phyloP scores from a whole-genome alignment of 2,329 filamentous ascomycete species.

The Metarhizium sp. region DNA sequence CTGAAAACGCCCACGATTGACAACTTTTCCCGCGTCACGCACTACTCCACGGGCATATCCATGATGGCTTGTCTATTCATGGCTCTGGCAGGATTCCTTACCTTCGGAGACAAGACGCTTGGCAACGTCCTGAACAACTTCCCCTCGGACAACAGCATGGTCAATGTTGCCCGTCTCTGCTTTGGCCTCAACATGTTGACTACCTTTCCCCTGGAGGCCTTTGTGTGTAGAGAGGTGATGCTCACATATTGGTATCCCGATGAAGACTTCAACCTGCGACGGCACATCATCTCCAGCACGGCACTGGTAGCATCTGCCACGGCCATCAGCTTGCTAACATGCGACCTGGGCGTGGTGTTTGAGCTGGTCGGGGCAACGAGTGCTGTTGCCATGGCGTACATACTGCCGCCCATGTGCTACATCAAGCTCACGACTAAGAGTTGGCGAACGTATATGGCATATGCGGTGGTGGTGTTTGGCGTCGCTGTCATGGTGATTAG shows the following conservation, averaged over 20 bases:
- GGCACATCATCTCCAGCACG: slow-evolving; percentile 82
- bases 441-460: slow-evolving; percentile 64
- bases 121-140: slow-evolving; percentile 99
- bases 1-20: slow-evolving; percentile 90
- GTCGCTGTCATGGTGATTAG: slow-evolving; percentile 72
- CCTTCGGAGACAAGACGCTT: slow-evolving; percentile 82
- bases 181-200: slow-evolving; percentile 99
- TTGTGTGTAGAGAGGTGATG: slow-evolving; percentile 96
- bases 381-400: slow-evolving; percentile 89
- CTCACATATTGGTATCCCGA: slow-evolving; percentile 66
- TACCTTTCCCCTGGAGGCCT: slow-evolving; percentile 89
- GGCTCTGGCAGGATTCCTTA: slow-evolving; percentile 82
- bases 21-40: slow-evolving; percentile 86
- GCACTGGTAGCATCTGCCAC: slow-evolving; percentile 72
- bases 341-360: slow-evolving; percentile 89
- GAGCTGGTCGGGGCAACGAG: slow-evolving; percentile 94
- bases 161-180: slow-evolving; percentile 88
- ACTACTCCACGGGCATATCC: slow-evolving; percentile 84
- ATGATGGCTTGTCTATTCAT: slow-evolving; percentile 86
- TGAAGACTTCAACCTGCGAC: slow-evolving; percentile 69
- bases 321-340: slow-evolving; percentile 71
- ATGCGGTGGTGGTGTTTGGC: slow-evolving; percentile 69
- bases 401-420: slow-evolving; percentile 89
- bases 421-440: slow-evolving; percentile 78
- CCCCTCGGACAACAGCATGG: slow-evolving; percentile 78